A percentile compares a stretch with the other conserved stretches of the same genome.
phyloP scores from a whole-genome alignment of 2,329 filamentous ascomycete species.

The Colletotrichum navitas region DNA sequence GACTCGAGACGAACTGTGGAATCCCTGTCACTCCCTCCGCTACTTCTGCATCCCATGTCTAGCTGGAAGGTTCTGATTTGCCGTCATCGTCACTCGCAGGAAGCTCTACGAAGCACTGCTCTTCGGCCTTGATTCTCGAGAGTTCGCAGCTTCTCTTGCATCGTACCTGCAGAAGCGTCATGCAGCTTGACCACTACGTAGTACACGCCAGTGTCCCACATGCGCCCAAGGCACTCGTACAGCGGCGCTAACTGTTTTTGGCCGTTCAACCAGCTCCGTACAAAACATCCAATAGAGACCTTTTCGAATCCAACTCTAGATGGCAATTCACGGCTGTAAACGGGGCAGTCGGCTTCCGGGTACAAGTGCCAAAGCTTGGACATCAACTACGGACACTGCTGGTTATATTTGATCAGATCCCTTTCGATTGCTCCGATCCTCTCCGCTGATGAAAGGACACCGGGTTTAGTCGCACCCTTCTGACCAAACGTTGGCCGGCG shows the following conservation, averaged over 20 bases:
- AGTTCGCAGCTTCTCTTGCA: slow-evolving; percentile 35
- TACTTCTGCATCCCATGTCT: slow-evolving; percentile 24
- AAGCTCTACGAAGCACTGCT: neutral
- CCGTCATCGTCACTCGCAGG: neutral
- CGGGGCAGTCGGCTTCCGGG: neutral
- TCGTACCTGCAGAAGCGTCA: slow-evolving; percentile 47
- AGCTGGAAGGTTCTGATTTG: neutral
- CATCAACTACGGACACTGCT: neutral
- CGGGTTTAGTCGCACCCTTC: slow-evolving; percentile 11
- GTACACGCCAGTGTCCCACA: slow-evolving; percentile 32
- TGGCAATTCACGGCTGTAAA: neutral
- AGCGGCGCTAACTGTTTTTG: slow-evolving; percentile 33
- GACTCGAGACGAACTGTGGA: slow-evolving; percentile 16
- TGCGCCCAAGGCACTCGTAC: slow-evolving; percentile 37
- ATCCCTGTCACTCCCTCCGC: slow-evolving; percentile 28
- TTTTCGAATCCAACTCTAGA: slow-evolving; percentile 8
- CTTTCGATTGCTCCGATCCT: neutral
- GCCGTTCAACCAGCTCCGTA: slow-evolving; percentile 25
- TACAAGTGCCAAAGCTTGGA: slow-evolving; percentile 16
- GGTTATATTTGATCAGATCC: neutral
- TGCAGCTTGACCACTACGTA: slow-evolving; percentile 37
- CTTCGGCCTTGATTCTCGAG: slow-evolving; percentile 17
- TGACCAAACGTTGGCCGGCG: slow-evolving; percentile 8
- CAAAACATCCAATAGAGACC: slow-evolving; percentile 23
- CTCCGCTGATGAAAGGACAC: slow-evolving; percentile 2